Conservation (phyloP, 108 stramenopile species). For the Discostella pseudostelligera region DNA sequence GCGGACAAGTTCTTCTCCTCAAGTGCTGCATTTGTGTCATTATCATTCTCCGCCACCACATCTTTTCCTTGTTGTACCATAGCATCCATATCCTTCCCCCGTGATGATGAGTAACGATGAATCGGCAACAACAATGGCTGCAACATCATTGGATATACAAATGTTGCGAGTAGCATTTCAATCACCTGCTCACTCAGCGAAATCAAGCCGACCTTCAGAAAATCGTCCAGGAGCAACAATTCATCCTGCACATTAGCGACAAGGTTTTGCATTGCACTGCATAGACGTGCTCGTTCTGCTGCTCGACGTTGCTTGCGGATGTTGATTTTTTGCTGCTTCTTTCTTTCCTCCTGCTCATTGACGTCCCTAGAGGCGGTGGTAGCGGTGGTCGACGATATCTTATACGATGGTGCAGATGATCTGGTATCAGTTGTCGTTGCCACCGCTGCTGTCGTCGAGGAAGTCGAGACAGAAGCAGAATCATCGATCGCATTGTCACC, state of each 20-base stretch:
- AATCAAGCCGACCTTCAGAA: slow-evolving; percentile 78
- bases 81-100: too few species aligned
- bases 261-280: slow-evolving; percentile 48
- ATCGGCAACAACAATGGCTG: slow-evolving; percentile 76
- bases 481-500: slow-evolving; percentile 3
- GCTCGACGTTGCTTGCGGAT: slow-evolving; percentile 24
- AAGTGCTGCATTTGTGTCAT: not conserved
- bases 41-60: slow-evolving; percentile 13
- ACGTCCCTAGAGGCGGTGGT: not conserved
- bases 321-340: not conserved
- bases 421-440: not conserved
- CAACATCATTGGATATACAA: slow-evolving; percentile 82
- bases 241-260: slow-evolving; percentile 80
- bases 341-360: slow-evolving; percentile 41
- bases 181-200: slow-evolving; percentile 86
- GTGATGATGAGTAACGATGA: slow-evolving; percentile 53
- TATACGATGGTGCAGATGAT: not conserved
- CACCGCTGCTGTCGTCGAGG: not conserved
- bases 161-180: slow-evolving; percentile 90
- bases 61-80: slow-evolving; percentile 4
- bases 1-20: not conserved
- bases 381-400: slow-evolving; percentile 7
- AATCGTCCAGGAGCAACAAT: slow-evolving; percentile 76
- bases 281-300: slow-evolving; percentile 37
- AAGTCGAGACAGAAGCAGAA: not conserved